Conservation (phyloP, 306 rosid species). For the Sesbania bispinosa region DNA sequence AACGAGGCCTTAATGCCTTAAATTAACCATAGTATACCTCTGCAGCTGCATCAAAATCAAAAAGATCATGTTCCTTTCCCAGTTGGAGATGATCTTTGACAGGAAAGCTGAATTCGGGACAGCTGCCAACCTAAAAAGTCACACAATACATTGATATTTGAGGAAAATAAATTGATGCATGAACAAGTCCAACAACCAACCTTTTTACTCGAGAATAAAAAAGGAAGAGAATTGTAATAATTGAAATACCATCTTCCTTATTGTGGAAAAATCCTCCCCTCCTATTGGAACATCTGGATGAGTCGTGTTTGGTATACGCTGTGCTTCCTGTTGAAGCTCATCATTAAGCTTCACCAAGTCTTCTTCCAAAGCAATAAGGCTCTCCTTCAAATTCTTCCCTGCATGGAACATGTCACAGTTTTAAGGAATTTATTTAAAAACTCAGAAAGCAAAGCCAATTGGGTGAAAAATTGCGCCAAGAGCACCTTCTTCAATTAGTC, state of each 20-base stretch:
- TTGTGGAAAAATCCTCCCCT: conserved; percentile 68
- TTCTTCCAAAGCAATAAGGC: conserved; percentile 72
- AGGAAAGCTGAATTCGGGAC: conserved; percentile 63
- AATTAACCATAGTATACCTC: conserved; percentile 60
- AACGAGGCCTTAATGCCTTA: conserved; percentile 29
- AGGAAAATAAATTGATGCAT: conserved; percentile 1
- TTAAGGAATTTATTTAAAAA: neutral
- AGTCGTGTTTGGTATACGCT: conserved; percentile 77
- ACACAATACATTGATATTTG: conserved; percentile 8
- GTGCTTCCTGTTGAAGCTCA: conserved; percentile 88
- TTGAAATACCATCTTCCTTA: conserved; percentile 59
- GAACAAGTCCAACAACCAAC: conserved; percentile 19
- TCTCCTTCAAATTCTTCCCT: conserved; percentile 95
- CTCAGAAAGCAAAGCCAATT: neutral
- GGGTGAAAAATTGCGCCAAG: conserved; percentile 4
- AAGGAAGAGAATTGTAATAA: conserved; percentile 1
- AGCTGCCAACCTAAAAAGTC: conserved; percentile 60
- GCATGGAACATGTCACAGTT: neutral
- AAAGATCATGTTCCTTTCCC: conserved; percentile 83
- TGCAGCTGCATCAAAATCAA: conserved; percentile 93
- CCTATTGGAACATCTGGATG: conserved; percentile 94
- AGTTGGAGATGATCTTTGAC: conserved; percentile 88
- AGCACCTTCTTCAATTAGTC: conserved; percentile 82
- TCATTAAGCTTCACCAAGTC: conserved; percentile 71
- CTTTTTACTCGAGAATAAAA: neutral